Evolutionary conservation across 805 yeast species (phyloP).

Genomic region (Candida pini): DNA sequence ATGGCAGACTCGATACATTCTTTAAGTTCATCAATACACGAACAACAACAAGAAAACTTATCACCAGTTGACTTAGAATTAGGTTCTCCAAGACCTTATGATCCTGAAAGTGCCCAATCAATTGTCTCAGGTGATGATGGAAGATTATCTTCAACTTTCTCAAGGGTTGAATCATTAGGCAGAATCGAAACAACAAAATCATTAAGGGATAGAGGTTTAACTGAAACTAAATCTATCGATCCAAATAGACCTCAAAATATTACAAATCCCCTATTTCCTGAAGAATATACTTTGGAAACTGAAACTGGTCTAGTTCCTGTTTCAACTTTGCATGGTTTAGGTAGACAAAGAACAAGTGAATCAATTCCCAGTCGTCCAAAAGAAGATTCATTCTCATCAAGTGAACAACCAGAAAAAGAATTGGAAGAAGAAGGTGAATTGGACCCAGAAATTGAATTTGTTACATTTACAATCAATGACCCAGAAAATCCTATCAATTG

Average conservation of each 20-base stretch:
- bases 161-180: constrained; percentile 32
- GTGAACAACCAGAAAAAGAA: constrained; percentile 19
- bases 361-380: constrained; percentile 10
- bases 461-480: constrained; percentile 72
- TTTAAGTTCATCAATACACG: background rate
- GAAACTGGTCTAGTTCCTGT: constrained; percentile 84
- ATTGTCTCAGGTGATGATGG: constrained; percentile 31
- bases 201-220: constrained; percentile 55
- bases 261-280: constrained; percentile 77
- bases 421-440: constrained; percentile 27
- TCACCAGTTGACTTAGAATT: constrained; percentile 11
- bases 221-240: constrained; percentile 51
- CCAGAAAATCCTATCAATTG: constrained; percentile 92
- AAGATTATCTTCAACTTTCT: constrained; percentile 21
- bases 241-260: constrained; percentile 48
- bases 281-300: constrained; percentile 86
- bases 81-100: constrained; percentile 33
- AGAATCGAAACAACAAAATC: constrained; percentile 74
- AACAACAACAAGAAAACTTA: background rate
- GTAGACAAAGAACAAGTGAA: constrained; percentile 37
- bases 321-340: constrained; percentile 59
- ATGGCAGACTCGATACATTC: constrained; percentile 1
- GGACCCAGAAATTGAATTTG: constrained; percentile 74
- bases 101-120: constrained; percentile 44
- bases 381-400: constrained; percentile 26